These are phyloP conservation scores for Trichoderma cornu-damae DNA, from an alignment of 2,329 filamentous ascomycete genomes.

Conservation along the genomic window DNA sequence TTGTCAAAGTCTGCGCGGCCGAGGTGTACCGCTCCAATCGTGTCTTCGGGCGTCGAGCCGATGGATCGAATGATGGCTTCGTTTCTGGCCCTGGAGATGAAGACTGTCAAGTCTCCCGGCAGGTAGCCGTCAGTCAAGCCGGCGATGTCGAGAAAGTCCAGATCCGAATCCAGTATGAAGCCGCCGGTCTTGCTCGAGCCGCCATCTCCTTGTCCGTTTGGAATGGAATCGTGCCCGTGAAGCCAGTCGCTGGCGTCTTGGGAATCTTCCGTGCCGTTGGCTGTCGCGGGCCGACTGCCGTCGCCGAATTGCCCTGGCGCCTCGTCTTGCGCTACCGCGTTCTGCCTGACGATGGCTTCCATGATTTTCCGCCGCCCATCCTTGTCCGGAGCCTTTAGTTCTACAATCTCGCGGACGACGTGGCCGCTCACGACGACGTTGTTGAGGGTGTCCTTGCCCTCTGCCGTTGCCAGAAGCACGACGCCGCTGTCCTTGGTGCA, in stretches of 20 bases:
- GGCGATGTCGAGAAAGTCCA: slow-evolving; percentile 90
- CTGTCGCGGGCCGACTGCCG: slow-evolving; percentile 54
- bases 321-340: slow-evolving; percentile 39
- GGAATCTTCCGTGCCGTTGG: slow-evolving; percentile 46
- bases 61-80: slow-evolving; percentile 88
- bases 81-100: slow-evolving; percentile 82
- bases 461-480: slow-evolving; percentile 82
- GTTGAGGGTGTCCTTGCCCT: slow-evolving; percentile 88
- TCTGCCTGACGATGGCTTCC: slow-evolving; percentile 65
- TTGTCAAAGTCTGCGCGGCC: slow-evolving; percentile 71
- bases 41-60: slow-evolving; percentile 42
- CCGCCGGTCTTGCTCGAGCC: slow-evolving; percentile 44
- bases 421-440: slow-evolving; percentile 87
- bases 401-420: slow-evolving; percentile 84
- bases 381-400: slow-evolving; percentile 87
- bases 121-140: slow-evolving; percentile 96
- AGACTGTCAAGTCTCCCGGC: slow-evolving; percentile 84
- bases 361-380: slow-evolving; percentile 79
- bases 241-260: slow-evolving; percentile 66
- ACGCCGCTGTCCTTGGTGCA: slow-evolving; percentile 75
- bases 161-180: slow-evolving; percentile 66
- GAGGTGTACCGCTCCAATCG: slow-evolving; percentile 55
- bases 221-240: slow-evolving; percentile 59
- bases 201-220: slow-evolving; percentile 42
- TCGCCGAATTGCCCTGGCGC: slow-evolving; percentile 34